Conservation (phyloP, 2,329 filamentous ascomycete genomes). For the Dactylellina drechsleri region DNA sequence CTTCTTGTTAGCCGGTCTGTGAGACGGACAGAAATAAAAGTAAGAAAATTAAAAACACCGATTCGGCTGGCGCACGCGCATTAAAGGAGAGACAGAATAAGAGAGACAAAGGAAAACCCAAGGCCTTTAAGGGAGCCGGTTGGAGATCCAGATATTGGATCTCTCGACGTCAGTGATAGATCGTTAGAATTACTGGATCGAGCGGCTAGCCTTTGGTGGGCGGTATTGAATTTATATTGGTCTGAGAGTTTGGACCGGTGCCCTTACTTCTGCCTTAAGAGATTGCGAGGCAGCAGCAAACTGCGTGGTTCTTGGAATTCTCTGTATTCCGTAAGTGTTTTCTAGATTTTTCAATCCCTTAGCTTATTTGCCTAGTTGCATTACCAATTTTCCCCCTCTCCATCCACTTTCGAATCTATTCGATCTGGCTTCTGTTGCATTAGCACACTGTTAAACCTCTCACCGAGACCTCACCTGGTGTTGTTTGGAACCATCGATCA, state of each 20-base stretch:
- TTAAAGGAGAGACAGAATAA: neutral
- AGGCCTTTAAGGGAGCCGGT: slow-evolving; percentile 2
- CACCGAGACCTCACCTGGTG: neutral
- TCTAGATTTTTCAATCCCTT: too few relatives aligned
- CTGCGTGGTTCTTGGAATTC: slow-evolving; percentile 6
- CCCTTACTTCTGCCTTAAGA: slow-evolving; percentile 22
- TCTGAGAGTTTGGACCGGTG: slow-evolving; percentile 31
- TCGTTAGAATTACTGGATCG: slow-evolving; percentile 24
- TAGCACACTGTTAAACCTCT: neutral
- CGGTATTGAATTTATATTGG: slow-evolving; percentile 27
- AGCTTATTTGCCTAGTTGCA: neutral
- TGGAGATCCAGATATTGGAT: slow-evolving; percentile 20
- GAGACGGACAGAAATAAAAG: slow-evolving; percentile 38
- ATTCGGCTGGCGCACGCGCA: slow-evolving; percentile 14
- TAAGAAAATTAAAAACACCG: neutral
- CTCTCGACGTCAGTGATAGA: slow-evolving; percentile 31
- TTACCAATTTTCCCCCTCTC: slow-evolving; percentile 5
- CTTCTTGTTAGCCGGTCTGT: slow-evolving; percentile 1
- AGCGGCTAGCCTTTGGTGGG: slow-evolving; percentile 23
- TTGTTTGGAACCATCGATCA: neutral
- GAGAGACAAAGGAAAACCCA: neutral
- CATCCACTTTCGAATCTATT: neutral
- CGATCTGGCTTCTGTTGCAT: neutral
- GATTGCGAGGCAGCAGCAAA: slow-evolving; percentile 18
- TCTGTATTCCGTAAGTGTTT: neutral